phyloP scores from a whole-genome alignment of 129 eudicot species.

The Flaveria brownii region DNA sequence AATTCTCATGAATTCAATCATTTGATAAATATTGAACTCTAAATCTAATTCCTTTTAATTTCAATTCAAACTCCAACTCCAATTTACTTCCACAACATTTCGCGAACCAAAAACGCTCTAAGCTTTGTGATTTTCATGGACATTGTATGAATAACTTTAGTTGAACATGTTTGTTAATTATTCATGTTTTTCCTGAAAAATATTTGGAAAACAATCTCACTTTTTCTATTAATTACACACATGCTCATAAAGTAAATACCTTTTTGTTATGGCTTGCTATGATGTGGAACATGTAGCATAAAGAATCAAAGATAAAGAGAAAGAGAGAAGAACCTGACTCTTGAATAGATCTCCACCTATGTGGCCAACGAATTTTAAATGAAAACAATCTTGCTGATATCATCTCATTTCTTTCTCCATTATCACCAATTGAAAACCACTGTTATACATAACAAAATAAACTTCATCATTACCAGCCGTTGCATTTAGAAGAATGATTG shows the following conservation, averaged over 20 bases:
- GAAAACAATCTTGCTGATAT: constrained; percentile 3
- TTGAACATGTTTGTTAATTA: neutral
- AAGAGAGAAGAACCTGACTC: neutral
- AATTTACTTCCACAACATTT: too few relatives aligned
- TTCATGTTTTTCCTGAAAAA: neutral
- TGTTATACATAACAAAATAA: constrained; percentile 4
- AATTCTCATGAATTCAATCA: too few relatives aligned
- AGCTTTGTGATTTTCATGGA: neutral
- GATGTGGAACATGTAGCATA: too few relatives aligned
- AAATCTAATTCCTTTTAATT: too few relatives aligned
- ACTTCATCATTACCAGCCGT: neutral
- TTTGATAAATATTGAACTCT: too few relatives aligned
- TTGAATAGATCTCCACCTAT: constrained; percentile 10
- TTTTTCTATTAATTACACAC: too few relatives aligned
- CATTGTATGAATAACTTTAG: neutral
- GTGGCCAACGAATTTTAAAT: constrained; percentile 1
- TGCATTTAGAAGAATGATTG: neutral
- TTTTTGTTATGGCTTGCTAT: too few relatives aligned
- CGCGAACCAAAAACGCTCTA: too few relatives aligned
- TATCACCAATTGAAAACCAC: constrained; percentile 1
- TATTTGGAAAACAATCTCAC: neutral
- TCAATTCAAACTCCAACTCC: too few relatives aligned
- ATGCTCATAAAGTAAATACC: too few relatives aligned
- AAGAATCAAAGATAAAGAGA: neutral
- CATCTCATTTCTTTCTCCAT: constrained; percentile 27